Conservation (phyloP, 192 early-diverging fungal species). For the Gryganskiella cystojenkinii region DNA sequence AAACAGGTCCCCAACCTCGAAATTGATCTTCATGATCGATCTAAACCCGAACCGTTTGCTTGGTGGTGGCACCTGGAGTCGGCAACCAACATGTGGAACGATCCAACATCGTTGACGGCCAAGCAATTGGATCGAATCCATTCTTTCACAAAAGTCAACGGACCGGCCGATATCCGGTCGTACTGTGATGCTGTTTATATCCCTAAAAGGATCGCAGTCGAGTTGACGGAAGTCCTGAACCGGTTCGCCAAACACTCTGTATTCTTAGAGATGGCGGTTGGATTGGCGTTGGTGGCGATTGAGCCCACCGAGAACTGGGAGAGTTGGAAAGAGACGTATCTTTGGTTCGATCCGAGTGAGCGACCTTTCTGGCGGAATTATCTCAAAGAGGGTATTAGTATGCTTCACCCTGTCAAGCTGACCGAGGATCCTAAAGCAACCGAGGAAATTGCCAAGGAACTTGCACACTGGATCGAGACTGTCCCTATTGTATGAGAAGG, state of each 20-base stretch:
- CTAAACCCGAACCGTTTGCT: background rate
- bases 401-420: conserved; percentile 6
- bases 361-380: background rate
- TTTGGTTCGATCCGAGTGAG: background rate
- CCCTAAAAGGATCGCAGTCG: background rate
- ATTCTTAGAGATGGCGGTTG: background rate
- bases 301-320: background rate
- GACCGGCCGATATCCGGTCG: too few species aligned
- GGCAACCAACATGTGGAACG: too few species aligned
- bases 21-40: background rate
- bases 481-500: too few species aligned
- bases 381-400: background rate
- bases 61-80: too few species aligned
- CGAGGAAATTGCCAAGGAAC: background rate
- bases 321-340: background rate
- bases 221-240: conserved; percentile 1
- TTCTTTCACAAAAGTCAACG: too few species aligned
- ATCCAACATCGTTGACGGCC: too few species aligned
- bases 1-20: background rate
- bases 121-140: too few species aligned
- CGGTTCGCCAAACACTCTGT: background rate
- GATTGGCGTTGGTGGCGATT: background rate
- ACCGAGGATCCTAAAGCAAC: background rate
- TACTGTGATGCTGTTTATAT: too few species aligned
- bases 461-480: background rate